Conservation (phyloP, 225 moss, liverwort and hornwort genomes). For the Thuidium tamariscinum region DNA sequence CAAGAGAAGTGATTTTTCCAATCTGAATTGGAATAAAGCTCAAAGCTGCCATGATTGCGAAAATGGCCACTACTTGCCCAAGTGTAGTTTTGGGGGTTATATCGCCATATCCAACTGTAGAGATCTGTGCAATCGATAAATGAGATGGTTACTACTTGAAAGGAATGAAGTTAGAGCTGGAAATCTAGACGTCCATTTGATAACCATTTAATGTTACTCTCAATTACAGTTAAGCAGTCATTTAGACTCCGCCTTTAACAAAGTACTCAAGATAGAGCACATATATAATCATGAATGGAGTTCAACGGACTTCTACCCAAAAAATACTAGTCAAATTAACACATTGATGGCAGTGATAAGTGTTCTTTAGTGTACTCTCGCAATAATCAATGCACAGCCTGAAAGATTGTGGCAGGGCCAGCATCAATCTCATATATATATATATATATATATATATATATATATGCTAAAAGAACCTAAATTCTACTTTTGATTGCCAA, state of each 20-base stretch:
- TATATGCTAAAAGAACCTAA: no score
- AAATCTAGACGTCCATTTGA: not conserved
- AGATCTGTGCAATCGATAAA: constrained; percentile 30
- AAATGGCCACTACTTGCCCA: constrained; percentile 55
- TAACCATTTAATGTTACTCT: not conserved
- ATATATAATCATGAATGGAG: not conserved
- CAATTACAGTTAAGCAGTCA: not conserved
- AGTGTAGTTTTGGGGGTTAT: constrained; percentile 41
- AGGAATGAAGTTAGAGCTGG: not conserved
- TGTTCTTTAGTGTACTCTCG: not conserved
- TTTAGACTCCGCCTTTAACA: not conserved
- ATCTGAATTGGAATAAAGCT: constrained; percentile 68
- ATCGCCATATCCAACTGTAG: constrained; percentile 91
- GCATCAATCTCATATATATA: not conserved
- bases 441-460: no score
- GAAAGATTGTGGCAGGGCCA: not conserved
- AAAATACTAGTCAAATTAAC: not conserved
- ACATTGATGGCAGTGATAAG: not conserved
- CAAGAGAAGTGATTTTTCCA: constrained; percentile 60
- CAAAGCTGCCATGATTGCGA: constrained; percentile 57
- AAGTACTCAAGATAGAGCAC: not conserved
- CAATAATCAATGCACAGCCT: not conserved
- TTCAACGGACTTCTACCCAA: not conserved
- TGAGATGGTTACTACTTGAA: not conserved
- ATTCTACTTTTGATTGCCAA: no score